These are phyloP conservation scores for Coemansia furcata DNA, from an alignment of 192 early-diverging fungal genomes.

Conservation along the genomic window DNA sequence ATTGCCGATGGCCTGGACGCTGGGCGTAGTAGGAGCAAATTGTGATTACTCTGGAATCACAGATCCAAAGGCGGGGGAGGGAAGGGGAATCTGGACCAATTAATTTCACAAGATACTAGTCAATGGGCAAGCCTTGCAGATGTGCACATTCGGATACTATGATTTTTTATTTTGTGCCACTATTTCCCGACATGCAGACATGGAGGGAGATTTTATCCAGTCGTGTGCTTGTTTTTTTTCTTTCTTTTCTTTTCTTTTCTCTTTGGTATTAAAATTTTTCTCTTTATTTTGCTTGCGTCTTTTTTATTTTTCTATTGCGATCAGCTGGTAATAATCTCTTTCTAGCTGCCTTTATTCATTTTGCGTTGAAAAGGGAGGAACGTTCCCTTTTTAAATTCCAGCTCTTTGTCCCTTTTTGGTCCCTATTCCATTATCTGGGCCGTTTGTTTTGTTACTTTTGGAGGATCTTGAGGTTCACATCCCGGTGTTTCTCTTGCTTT, in stretches of 20 bases:
- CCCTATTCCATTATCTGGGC: not conserved
- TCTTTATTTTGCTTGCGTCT: not conserved
- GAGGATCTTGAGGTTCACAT: not conserved
- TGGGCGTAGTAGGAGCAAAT: slow-evolving; percentile 24
- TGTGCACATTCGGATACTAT: not conserved
- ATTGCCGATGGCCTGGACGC: slow-evolving; percentile 53
- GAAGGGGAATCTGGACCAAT: not conserved
- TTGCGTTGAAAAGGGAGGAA: not conserved
- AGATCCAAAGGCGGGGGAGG: not conserved
- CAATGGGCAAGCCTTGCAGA: not conserved
- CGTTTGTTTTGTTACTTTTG: slow-evolving; percentile 1
- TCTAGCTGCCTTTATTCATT: not conserved
- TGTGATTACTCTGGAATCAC: slow-evolving; percentile 14
- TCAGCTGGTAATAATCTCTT: not conserved
- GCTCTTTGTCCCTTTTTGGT: not conserved
- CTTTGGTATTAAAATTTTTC: not conserved
- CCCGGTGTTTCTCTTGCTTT: no score
- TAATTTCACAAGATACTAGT: slow-evolving; percentile 4
- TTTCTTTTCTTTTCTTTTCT: not conserved
- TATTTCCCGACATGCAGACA: slow-evolving; percentile 4
- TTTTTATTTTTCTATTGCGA: not conserved
- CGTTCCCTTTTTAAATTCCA: not conserved
- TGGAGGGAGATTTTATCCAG: not conserved
- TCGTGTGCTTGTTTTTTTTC: not conserved
- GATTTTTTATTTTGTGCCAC: not conserved